A percentile compares a stretch with the other conserved stretches of the same genome.
Conservation (phyloP, 1,139 yeast species). For the Sugiyamaella grinbergsii region DNA sequence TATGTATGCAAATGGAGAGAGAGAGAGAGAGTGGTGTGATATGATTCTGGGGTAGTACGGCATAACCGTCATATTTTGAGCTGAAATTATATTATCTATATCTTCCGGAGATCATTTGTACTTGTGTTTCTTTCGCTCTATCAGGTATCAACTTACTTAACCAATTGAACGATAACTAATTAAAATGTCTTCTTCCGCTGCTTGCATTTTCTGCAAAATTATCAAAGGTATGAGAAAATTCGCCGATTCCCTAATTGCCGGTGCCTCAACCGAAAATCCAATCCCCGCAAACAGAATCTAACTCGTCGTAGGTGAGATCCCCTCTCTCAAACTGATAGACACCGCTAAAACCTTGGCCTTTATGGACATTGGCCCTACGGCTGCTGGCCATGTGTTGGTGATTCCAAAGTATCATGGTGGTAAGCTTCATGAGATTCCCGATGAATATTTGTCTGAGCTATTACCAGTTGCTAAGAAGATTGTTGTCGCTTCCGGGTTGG, state of each 20-base stretch:
- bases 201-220: slow-evolving; percentile 89
- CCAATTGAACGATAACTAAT: neutral
- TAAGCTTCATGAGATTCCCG: slow-evolving; percentile 86
- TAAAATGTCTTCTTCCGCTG: slow-evolving; percentile 42
- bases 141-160: neutral
- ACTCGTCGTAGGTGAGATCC: slow-evolving; percentile 68
- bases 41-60: neutral
- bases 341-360: slow-evolving; percentile 79
- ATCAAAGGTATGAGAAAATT: slow-evolving; percentile 59
- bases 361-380: slow-evolving; percentile 88
- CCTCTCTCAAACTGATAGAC: slow-evolving; percentile 84
- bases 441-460: slow-evolving; percentile 80
- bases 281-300: slow-evolving; percentile 9
- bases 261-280: neutral
- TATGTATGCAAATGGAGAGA: no score
- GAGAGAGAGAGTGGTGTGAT: no score
- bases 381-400: slow-evolving; percentile 82
- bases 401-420: slow-evolving; percentile 94
- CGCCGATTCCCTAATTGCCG: slow-evolving; percentile 1
- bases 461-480: slow-evolving; percentile 86
- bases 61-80: neutral
- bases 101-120: neutral
- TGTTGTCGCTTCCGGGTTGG: slow-evolving; percentile 65
- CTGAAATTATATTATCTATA: neutral
- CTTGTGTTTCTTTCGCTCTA: neutral